Evolutionary conservation across 768 basidiomycete species (phyloP).

Genomic region (Gloeostereum incarnatum): DNA sequence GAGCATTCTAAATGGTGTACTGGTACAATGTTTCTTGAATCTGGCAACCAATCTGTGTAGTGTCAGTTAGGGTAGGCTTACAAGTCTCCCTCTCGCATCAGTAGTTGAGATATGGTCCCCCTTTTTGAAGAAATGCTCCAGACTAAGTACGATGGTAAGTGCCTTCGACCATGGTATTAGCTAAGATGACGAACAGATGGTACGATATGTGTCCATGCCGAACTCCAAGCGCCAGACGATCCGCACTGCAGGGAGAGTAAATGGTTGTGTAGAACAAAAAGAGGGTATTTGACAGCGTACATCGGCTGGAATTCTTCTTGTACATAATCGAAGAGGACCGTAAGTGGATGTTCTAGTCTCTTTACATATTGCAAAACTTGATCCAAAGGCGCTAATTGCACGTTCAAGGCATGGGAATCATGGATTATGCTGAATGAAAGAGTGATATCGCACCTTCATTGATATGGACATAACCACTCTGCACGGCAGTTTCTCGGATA

Average conservation of each 20-base stretch:
- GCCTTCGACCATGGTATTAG: background rate
- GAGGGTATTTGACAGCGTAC: conserved; percentile 2
- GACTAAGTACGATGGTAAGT: background rate
- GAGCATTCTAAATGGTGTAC: no score
- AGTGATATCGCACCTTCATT: background rate
- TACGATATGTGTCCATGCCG: conserved; percentile 11
- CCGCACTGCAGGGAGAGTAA: conserved; percentile 7
- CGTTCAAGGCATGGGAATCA: background rate
- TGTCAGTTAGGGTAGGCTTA: no score
- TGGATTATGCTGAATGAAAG: background rate
- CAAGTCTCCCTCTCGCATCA: no score
- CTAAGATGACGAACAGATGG: conserved; percentile 5
- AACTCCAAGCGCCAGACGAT: conserved; percentile 8
- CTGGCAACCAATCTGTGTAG: no score
- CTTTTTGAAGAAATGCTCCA: conserved; percentile 2
- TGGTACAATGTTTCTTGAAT: no score
- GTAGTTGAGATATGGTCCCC: no score
- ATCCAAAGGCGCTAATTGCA: background rate
- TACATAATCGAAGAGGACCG: conserved; percentile 6
- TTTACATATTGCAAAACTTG: conserved; percentile 2
- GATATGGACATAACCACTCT: conserved; percentile 4
- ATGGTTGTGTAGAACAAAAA: background rate
- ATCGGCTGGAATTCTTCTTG: conserved; percentile 10
- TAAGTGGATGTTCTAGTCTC: conserved; percentile 7
- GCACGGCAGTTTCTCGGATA: background rate